These are phyloP conservation scores for Barnettozyma wickerhamii DNA, from an alignment of 805 yeast species.

Conservation along the genomic window DNA sequence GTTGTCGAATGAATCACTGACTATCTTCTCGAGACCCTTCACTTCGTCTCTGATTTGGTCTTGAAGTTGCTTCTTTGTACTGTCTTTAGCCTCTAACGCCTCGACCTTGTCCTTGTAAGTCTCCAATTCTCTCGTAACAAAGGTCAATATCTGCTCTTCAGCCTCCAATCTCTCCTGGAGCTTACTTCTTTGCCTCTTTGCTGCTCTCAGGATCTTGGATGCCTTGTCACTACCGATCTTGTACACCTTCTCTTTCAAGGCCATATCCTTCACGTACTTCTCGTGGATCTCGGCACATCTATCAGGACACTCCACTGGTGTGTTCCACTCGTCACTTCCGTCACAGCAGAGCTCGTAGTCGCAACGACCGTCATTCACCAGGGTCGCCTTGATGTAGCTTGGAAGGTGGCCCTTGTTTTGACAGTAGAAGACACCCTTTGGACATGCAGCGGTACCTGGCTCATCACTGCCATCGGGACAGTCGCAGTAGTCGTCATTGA, in stretches of 20 bases:
- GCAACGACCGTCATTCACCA: slow-evolving; percentile 87
- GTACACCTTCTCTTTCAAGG: slow-evolving; percentile 10
- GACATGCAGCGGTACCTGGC: slow-evolving; percentile 90
- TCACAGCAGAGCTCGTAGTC: slow-evolving; percentile 90
- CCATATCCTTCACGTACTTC: slow-evolving; percentile 12
- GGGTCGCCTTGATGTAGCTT: slow-evolving; percentile 54
- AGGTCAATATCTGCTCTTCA: slow-evolving; percentile 3
- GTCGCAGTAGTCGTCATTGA: slow-evolving; percentile 90
- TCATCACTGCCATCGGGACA: slow-evolving; percentile 98
- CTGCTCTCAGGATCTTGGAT: slow-evolving; percentile 17
- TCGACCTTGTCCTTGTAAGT: slow-evolving; percentile 4
- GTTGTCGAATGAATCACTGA: slow-evolving; percentile 18
- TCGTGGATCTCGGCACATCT: slow-evolving; percentile 27
- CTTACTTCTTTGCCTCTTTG: slow-evolving; percentile 21
- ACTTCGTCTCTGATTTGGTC: slow-evolving; percentile 7
- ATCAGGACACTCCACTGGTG: slow-evolving; percentile 22
- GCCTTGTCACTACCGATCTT: slow-evolving; percentile 19
- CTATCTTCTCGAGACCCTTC: slow-evolving; percentile 8
- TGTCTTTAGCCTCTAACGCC: not conserved
- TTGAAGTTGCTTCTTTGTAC: slow-evolving; percentile 3
- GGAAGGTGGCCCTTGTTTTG: slow-evolving; percentile 68
- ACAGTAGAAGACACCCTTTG: slow-evolving; percentile 58
- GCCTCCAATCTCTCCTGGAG: slow-evolving; percentile 26
- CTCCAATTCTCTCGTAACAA: slow-evolving; percentile 10
- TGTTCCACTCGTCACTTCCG: slow-evolving; percentile 74